phyloP scores from a whole-genome alignment of 805 yeast genomes.

The Metschnikowia cubensis region DNA sequence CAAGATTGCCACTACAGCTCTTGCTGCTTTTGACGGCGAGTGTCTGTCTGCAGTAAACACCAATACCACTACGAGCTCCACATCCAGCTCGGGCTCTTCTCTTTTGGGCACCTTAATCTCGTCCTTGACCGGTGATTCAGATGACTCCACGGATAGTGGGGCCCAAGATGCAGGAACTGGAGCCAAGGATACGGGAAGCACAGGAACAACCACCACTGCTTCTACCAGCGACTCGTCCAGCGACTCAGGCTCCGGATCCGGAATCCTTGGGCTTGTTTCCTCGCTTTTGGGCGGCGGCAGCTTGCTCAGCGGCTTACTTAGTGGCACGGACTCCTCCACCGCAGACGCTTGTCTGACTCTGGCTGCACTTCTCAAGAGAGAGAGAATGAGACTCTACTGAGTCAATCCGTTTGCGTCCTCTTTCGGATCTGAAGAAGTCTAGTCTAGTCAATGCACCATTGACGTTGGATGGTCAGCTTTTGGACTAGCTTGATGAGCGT shows the following conservation, averaged over 20 bases:
- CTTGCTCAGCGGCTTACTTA: conserved; percentile 9
- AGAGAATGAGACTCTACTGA: conserved; percentile 10
- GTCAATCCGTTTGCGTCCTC: not conserved
- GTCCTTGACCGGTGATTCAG: not conserved
- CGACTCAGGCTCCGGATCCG: conserved; percentile 2
- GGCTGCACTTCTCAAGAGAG: conserved; percentile 4
- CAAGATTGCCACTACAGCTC: conserved; percentile 33
- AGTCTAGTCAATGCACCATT: too few species aligned
- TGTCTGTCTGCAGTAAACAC: conserved; percentile 17
- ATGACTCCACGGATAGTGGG: not conserved
- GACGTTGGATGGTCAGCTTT: not conserved
- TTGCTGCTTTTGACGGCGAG: conserved; percentile 31
- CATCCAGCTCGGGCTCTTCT: not conserved
- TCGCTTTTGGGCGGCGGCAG: conserved; percentile 6
- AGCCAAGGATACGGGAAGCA: too few species aligned
- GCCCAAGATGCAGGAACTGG: too few species aligned
- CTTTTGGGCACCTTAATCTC: conserved; percentile 1
- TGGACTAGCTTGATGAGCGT: too few species aligned
- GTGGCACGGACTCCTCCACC: conserved; percentile 12
- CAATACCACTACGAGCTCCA: conserved; percentile 3
- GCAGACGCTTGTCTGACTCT: conserved; percentile 11
- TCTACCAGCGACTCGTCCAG: too few species aligned
- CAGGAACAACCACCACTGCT: not conserved
- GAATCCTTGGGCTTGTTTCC: conserved; percentile 2
- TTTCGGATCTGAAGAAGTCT: too few species aligned